Evolutionary conservation across 1,284 basidiomycete genomes (phyloP), one percentile per base, ranked within the genome.

Genomic region (Cerrena zonata): DNA sequence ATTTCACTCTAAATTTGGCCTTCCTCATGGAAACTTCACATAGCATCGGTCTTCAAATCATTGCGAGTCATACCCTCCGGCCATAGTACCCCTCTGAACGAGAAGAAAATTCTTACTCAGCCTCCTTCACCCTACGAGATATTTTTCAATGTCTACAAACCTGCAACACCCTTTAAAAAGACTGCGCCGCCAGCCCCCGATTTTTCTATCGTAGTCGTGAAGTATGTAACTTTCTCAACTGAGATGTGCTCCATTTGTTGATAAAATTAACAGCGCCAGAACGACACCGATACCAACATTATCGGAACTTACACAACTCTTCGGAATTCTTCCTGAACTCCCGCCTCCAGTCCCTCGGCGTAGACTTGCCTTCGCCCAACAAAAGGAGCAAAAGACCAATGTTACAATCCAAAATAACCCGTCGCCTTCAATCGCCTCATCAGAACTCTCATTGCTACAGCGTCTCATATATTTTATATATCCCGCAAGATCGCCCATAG

Each of bases 101-200:
- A 58, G 44, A 45, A 52, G 37, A 43, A 30, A 21, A 34, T 44
- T 37, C 56, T 39, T 39, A 53, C 50, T 26, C 26, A 44, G 18
- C 47, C 49, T 5, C 50, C 59, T 2, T 83, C 88, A 18, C 86
- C 87, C 0, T 96, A 94, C 66, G 74, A 80, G 46, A 77, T 89
- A 19, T 97, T 96, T 72, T 99, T 79, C 69, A 88, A 97, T 64
- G 76, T 94, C 3, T 97, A 95, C 76, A 95, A 96, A 61, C 95
- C 95, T 2, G 78, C 78, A 2, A 91, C 92, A 0, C 74, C 85
- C 5, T 96, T 87, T 71, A 85, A 84, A 61, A 92, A 91, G 66
- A 84, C 85, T 0, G 71, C 80, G 2, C 89, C 88, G 2, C 84
- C 88, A 4, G 75, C 78, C 1, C 93, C 95, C 4, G 93, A 97